These are phyloP conservation scores for Pyronema omphalodes DNA, from an alignment of 495 filamentous ascomycete genomes.

Conservation along the genomic window DNA sequence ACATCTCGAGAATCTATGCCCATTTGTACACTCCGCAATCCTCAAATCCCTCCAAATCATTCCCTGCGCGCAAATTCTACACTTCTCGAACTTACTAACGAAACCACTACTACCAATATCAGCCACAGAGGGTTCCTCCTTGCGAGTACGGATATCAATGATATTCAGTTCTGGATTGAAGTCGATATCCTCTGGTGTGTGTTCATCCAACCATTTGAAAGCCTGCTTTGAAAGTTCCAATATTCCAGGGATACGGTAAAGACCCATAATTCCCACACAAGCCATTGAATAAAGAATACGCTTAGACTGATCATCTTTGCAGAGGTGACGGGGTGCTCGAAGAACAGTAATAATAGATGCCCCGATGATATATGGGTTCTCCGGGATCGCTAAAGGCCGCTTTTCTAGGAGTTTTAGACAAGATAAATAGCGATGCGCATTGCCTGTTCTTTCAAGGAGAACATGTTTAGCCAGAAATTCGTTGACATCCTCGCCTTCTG, in stretches of 20 bases:
- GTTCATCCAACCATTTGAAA: constrained; percentile 17
- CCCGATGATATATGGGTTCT: constrained; percentile 20
- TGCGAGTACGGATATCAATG: not conserved
- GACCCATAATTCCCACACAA: constrained; percentile 20
- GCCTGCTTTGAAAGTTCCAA: constrained; percentile 15
- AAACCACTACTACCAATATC: constrained; percentile 11
- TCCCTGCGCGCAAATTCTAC: constrained; percentile 17
- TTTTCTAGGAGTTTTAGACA: constrained; percentile 1
- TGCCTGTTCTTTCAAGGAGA: constrained; percentile 11
- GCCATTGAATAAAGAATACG: constrained; percentile 21
- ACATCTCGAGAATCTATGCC: constrained; percentile 22
- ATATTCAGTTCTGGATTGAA: constrained; percentile 1
- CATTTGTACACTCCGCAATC: constrained; percentile 20
- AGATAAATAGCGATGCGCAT: constrained; percentile 11
- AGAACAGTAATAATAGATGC: constrained; percentile 18
- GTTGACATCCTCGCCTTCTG: not conserved
- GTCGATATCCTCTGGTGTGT: not conserved
- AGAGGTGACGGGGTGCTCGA: constrained; percentile 1
- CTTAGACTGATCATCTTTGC: not conserved
- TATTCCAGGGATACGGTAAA: constrained; percentile 16
- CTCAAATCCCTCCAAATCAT: constrained; percentile 22
- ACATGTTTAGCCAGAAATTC: constrained; percentile 16
- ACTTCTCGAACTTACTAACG: constrained; percentile 20
- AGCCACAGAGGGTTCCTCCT: not conserved
- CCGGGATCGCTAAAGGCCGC: not conserved